phyloP scores from a whole-genome alignment of 306 rosid genomes.

The Trifolium pratense region DNA sequence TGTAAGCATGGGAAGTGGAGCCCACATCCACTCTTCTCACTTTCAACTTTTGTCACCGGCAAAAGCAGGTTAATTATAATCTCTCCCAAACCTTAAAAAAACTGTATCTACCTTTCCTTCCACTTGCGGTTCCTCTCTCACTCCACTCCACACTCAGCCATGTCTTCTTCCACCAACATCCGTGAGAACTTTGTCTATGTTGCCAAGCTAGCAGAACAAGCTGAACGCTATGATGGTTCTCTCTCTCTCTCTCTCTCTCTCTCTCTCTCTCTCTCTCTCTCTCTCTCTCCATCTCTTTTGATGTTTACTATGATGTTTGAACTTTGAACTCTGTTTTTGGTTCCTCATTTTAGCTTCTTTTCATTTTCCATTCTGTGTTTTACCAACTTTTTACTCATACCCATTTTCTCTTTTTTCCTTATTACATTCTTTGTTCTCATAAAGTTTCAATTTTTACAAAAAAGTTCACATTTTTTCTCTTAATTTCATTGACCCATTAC shows the following conservation, averaged over 20 bases:
- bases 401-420: constrained; percentile 19
- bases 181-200: constrained; percentile 41
- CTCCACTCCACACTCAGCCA: constrained; percentile 28
- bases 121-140: constrained; percentile 21
- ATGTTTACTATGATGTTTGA: constrained; percentile 4
- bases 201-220: constrained; percentile 50
- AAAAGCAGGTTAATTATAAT: constrained; percentile 19
- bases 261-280: constrained; percentile 36
- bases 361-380: constrained; percentile 12
- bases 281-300: neutral
- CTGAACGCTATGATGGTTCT: constrained; percentile 56
- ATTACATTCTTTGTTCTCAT: neutral
- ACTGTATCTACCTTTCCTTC: constrained; percentile 13
- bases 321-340: neutral
- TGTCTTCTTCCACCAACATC: constrained; percentile 47
- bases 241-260: constrained; percentile 32
- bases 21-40: neutral
- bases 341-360: constrained; percentile 27
- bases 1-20: neutral
- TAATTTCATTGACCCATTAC: constrained; percentile 14
- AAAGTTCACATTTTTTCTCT: neutral
- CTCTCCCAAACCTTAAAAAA: neutral
- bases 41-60: constrained; percentile 23
- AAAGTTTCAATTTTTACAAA: constrained; percentile 35
- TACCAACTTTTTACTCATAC: neutral